A percentile compares a stretch with the other conserved stretches of the same genome.
Evolutionary conservation across 306 rosid genomes (phyloP).

Genomic region (Corylus americana): DNA sequence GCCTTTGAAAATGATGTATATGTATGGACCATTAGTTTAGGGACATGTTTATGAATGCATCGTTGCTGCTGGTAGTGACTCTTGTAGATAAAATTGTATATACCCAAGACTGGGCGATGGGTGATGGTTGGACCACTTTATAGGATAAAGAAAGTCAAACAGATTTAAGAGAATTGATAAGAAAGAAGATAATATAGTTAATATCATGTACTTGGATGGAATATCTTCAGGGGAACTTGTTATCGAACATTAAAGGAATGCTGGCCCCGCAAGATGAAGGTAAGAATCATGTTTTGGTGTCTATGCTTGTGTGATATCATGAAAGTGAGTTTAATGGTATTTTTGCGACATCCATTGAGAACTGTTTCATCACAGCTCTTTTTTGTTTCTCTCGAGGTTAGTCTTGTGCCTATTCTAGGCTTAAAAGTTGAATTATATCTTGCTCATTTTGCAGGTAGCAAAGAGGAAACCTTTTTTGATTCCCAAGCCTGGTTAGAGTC

Average conservation of each 20-base stretch:
- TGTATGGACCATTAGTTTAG: constrained; percentile 1
- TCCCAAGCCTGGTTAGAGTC: constrained; percentile 89
- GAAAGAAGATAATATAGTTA: constrained; percentile 18
- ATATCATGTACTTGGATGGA: constrained; percentile 28
- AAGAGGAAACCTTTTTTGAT: constrained; percentile 81
- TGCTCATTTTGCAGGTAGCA: constrained; percentile 56
- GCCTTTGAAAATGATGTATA: constrained; percentile 2
- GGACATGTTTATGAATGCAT: not conserved
- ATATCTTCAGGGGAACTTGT: not conserved
- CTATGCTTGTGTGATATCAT: not conserved
- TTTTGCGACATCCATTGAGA: not conserved
- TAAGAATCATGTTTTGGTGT: constrained; percentile 11
- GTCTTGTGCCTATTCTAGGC: not conserved
- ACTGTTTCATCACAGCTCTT: not conserved
- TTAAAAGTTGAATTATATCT: constrained; percentile 13
- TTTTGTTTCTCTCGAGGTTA: not conserved
- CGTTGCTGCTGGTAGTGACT: not conserved
- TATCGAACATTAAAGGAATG: not conserved
- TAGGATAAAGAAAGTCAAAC: constrained; percentile 15
- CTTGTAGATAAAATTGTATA: constrained; percentile 1
- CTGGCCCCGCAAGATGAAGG: not conserved
- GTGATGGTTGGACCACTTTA: constrained; percentile 42
- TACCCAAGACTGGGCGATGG: not conserved
- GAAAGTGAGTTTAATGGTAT: not conserved
- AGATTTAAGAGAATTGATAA: not conserved